Evolutionary conservation across 768 basidiomycete species (phyloP), one percentile per base, ranked within the genome.

Genomic region (Phanerodontia chrysosporium): DNA sequence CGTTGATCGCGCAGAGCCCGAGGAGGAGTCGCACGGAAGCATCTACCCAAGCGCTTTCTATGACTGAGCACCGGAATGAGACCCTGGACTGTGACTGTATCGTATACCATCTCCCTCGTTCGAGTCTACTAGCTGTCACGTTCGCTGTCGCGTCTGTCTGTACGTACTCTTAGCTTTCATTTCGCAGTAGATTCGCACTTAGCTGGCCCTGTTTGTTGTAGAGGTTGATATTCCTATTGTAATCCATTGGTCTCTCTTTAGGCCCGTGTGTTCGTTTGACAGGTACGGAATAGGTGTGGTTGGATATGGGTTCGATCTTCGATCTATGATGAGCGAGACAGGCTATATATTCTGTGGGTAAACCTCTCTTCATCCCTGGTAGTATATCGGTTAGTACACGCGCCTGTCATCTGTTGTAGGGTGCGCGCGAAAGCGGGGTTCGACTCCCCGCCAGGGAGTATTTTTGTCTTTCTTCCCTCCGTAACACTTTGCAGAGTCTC

Each of bases 341-440:
- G 32, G 32, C 32, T 35, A 18, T 42, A 18, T 42, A 42, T 18
- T 7, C 9, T 48, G 14, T 5, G 3, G 46, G 18, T 24, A 18
- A 24, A 8, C 3, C 4, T 24, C 46, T 25, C 6, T 12, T 22
- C 9, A 48, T 48, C 46, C 46, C 46, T 48, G 46, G 46, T 48
- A 48, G 46, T 48, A 48, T 48, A 48, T 48, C 46, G 46, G 46
- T 48, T 48, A 48, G 46, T 48, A 48, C 46, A 48, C 46, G 46
- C 46, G 46, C 46, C 46, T 48, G 46, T 48, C 46, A 48, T 42
- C 46, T 25, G 46, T 22, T 48, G 7, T 3, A 25, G n/a, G 24
- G 52, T 27, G 52, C 68, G 68, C 67, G 69, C 69, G 69, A 70
- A 64, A 70, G 69, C 69, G 66, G 69, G 69, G 69, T 70, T 70